A percentile compares a stretch with the other conserved stretches of the same genome.
These are phyloP conservation scores for Thraustotheca clavata DNA, from an alignment of 352 stramenopile species.

Conservation along the genomic window DNA sequence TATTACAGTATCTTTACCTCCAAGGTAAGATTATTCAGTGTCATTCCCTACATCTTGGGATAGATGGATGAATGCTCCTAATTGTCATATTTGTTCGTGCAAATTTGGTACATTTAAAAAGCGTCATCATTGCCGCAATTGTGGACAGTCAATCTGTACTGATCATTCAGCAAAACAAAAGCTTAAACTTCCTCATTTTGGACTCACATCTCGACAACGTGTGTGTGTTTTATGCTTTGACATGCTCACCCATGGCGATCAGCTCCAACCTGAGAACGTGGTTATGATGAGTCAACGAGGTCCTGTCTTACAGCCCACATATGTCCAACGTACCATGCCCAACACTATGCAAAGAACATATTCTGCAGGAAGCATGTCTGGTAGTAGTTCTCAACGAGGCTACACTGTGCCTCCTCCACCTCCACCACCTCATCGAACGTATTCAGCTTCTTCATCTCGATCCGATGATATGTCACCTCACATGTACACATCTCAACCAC, in stretches of 20 bases:
- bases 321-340: background rate
- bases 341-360: background rate
- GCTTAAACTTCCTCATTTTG: conserved; percentile 74
- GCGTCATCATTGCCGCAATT: conserved; percentile 83
- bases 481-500: background rate
- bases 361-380: background rate
- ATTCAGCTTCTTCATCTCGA: background rate
- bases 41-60: background rate
- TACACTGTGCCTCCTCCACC: background rate
- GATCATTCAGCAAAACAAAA: conserved; percentile 78
- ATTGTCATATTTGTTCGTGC: conserved; percentile 76
- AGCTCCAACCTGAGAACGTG: background rate
- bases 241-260: conserved; percentile 28
- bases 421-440: background rate
- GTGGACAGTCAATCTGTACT: conserved; percentile 74
- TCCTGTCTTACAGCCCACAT: too few relatives aligned
- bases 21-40: conserved; percentile 25
- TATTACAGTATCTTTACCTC: conserved; percentile 51
- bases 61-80: conserved; percentile 68
- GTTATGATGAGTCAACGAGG: too few relatives aligned
- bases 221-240: conserved; percentile 80
- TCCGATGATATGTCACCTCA: conserved; percentile 2
- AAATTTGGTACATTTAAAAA: conserved; percentile 78
- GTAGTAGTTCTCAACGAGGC: background rate
- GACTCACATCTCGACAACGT: conserved; percentile 63